Evolutionary conservation across 768 basidiomycete species (phyloP), one percentile per base, ranked within the genome.

Genomic region (Tulasnella sp.): DNA sequence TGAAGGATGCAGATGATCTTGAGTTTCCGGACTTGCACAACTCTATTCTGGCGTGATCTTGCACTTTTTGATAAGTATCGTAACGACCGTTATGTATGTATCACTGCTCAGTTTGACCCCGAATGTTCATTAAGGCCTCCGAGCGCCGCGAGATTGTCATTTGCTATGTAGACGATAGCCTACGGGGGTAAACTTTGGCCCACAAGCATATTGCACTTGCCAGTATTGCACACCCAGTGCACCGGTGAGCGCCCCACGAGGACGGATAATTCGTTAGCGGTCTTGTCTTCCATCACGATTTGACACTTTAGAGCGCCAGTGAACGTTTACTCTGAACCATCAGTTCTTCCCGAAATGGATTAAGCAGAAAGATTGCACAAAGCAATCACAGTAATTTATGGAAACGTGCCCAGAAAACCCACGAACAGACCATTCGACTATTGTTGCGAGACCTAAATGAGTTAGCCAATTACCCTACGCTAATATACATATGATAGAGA

Each of bases 81-180:
- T 69, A 69, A 69, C 64, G 64, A 69, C 64, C 64, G 64, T 69
- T 31, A 69, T 69, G 64, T 7, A 64, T 37, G 64, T 7, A 64
- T 37, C 64, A 37, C 64, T 69, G 64, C 64, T 69, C 64, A 69
- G 64, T 69, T 54, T 54, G 54, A 11, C 7, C 9, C 24, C 7
- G 24, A 54, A 54, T 54, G 54, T n/a, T n/a, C 54, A 7, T 16
- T 16, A 16, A 50, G 48, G 16, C 48, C 48, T 8, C 12, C 9
- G 24, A n/a, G 18, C 46, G 46, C 46, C 18, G 46, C 46, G 46
- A 46, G 46, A 37, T 37, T 42, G 42, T 14, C 3, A 42, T 8
- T 46, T 46, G 46, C 18, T 16, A 18, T n/a, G 46, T 18, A 8
- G 16, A 18, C 46, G 16, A 46, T 46, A 16, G 42, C 42, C 42